Evolutionary conservation across 2,329 filamentous ascomycete species (phyloP), one percentile per base, ranked within the genome.

Genomic region (Conoideocrella luteorostrata): DNA sequence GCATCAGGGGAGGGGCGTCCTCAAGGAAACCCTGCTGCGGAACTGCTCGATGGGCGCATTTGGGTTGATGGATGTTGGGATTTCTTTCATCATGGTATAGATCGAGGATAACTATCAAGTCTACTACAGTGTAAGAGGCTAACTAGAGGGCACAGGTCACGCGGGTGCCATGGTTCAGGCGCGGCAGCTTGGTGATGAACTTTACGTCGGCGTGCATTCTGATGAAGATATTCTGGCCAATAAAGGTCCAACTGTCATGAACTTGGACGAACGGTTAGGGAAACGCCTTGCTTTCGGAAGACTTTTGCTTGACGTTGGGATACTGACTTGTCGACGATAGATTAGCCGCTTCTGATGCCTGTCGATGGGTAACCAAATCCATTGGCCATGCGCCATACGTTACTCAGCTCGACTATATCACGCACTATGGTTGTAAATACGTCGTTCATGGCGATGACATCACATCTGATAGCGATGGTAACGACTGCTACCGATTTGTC

Each of bases 1-100:
- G 52, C 49, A 20, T 24, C 40, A 28, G 43, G 50, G 21, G 57
- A 56, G 38, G 51, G 58, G 47, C 51, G 45, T 29, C 58, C 60
- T 22, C 53, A 59, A 33, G 72, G 73, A 47, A 66, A 73, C 35
- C 67, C 75, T 36, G 75, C 73, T 43, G 69, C 73, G 28, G 71
- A 76, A 61, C 67, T 80, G 7, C 66, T 77, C 26, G 77, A 80
- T 22, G 81, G 86, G 56, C 82, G 91, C 53, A 87, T 98, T 58
- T 98, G 94, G 94, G 86, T 98, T 21, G 93, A 98, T 64, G 93
- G 93, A 50, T 98, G 93, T 74, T 98, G 96, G 70, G 93, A 98
- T 71, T 98, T 98, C 68, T 94, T 90, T 69, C 93, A 98, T 65
- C 93, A 97, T 64, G 93, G 87, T 88, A 65, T 53, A 69, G 55